Base-by-base conservation (phyloP, 495 filamentous ascomycete species). In the Aspergillus nidulans region DNA sequence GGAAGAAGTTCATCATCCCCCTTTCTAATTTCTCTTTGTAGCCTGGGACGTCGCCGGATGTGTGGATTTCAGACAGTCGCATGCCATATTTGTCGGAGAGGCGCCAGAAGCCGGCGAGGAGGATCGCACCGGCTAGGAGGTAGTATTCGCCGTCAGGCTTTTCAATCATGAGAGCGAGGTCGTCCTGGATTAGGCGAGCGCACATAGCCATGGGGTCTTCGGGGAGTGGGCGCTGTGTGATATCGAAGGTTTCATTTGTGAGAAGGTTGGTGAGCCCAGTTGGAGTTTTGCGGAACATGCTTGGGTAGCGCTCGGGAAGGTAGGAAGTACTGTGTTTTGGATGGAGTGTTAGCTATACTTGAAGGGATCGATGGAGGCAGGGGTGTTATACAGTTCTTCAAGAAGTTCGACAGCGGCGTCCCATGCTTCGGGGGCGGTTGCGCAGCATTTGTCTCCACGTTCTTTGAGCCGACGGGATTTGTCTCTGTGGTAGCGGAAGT, bases 61-160 rank as follows among this genome's bases (percentile, higher is more conserved):
- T 90, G 64, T 96, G 91, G 65, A 96, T 94, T 59, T 94, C 87
- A 2, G 81, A 84, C 4, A 95, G 70, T 20, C 78, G 75, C 91
- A 96, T 94, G 7, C 87, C 87, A 66, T 88, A 85, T 71, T 96
- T 95, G 63, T 95, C 89, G 48, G 79, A 74, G 6, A 95, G 79
- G 7, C 89, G 83, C 91, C 90, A 95, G 74, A 95, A 96, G 0
- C 90, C 91, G 0, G 90, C 82, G 0, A 96, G 77, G 9, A 95
- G 76, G 49, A 94, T 85, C 6, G 85, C 79, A 12, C 90, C 91
- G 3, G 90, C 89, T 1, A 90, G 77, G 1, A 95, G 82, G 68
- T 92, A 89, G 71, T 96, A 95, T 66, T 92, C 84, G 21, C 89
- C 87, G 62, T 95, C 88, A 1, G 74, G 65, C 25, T 73, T 77